Evolutionary conservation across 768 basidiomycete genomes (phyloP).

Genomic region (Lactifluus echinatus): DNA sequence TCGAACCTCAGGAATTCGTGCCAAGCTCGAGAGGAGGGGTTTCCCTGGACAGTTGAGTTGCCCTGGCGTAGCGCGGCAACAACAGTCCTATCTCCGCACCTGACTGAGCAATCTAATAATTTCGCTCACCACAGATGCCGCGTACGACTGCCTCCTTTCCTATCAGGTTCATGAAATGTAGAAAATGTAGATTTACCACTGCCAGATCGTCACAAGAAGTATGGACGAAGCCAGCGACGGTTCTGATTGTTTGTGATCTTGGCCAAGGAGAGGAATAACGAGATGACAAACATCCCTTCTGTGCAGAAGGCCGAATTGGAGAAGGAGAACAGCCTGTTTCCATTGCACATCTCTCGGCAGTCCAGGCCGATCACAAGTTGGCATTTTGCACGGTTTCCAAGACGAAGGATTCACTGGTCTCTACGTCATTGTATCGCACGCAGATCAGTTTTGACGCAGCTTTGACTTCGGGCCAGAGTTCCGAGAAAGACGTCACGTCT

Average conservation of each 20-base stretch:
- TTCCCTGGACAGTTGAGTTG: too few relatives aligned
- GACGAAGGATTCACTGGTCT: not conserved
- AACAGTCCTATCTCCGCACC: not conserved
- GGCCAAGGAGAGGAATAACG: not conserved
- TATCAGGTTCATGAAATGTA: too few relatives aligned
- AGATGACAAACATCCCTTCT: not conserved
- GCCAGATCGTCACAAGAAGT: not conserved
- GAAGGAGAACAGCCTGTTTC: not conserved
- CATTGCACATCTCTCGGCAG: not conserved
- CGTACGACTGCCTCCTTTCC: too few relatives aligned
- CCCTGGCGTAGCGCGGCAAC: too few relatives aligned
- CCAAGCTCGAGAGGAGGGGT: not conserved
- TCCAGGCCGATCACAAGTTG: not conserved
- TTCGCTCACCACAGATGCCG: not conserved
- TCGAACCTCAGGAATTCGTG: not conserved
- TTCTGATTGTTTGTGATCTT: not conserved
- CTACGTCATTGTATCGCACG: not conserved
- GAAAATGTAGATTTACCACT: too few relatives aligned
- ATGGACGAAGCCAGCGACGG: too few relatives aligned
- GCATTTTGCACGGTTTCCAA: not conserved
- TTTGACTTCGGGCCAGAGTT: not conserved
- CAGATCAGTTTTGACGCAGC: not conserved
- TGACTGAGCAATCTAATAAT: not conserved
- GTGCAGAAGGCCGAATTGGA: not conserved
- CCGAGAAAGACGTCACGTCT: conserved; percentile 3